Conservation (phyloP, 352 stramenopile genomes). For the Sclerospora graminicola region DNA sequence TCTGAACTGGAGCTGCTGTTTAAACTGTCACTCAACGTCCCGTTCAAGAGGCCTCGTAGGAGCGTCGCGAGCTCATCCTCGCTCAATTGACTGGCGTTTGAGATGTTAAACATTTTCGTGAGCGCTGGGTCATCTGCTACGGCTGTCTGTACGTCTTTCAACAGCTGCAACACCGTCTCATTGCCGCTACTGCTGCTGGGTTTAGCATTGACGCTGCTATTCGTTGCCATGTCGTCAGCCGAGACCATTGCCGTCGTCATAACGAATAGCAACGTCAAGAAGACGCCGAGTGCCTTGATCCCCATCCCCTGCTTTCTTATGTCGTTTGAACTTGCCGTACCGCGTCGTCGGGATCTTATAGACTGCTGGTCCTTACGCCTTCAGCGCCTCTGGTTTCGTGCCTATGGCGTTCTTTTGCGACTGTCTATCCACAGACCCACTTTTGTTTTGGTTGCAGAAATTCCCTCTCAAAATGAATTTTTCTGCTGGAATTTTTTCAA, state of each 20-base stretch:
- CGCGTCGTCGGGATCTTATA: constrained; percentile 1
- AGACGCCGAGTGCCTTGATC: constrained; percentile 5
- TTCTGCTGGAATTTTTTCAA: constrained; percentile 4
- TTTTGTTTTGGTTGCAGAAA: constrained; percentile 6
- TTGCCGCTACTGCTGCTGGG: constrained; percentile 6
- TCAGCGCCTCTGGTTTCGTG: constrained; percentile 1
- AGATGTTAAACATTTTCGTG: constrained; percentile 29
- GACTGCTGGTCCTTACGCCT: constrained; percentile 4
- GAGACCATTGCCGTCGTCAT: constrained; percentile 1
- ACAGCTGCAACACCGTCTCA: constrained; percentile 20
- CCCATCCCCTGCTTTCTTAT: constrained; percentile 14
- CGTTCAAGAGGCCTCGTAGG: constrained; percentile 18
- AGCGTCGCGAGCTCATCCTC: constrained; percentile 24
- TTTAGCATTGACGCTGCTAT: constrained; percentile 4
- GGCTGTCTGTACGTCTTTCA: constrained; percentile 24
- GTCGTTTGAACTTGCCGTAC: too few species aligned
- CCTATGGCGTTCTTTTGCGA: constrained; percentile 14
- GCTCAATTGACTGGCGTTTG: constrained; percentile 24
- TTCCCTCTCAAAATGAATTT: constrained; percentile 8
- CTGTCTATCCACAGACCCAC: constrained; percentile 15
- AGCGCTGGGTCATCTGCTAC: constrained; percentile 24
- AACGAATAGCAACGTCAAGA: constrained; percentile 11
- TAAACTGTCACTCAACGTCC: constrained; percentile 6
- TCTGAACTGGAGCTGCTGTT: constrained; percentile 2
- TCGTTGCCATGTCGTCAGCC: constrained; percentile 11